Conservation (phyloP, 768 basidiomycete species). For the Amanita phalloides region DNA sequence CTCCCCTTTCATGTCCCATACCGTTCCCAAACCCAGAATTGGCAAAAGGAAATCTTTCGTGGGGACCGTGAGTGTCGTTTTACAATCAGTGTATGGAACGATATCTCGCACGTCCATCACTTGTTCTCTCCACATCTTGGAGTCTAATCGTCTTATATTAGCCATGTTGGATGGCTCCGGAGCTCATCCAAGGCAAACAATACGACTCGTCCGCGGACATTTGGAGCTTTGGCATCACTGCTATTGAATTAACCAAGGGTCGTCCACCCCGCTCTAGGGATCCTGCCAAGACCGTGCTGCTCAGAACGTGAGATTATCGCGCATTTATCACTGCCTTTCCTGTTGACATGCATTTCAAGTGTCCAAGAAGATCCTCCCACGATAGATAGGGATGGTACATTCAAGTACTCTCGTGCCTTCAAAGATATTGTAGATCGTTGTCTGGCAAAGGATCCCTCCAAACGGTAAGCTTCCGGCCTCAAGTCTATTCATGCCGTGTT, state of each 20-base stretch:
- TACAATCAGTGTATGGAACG: neutral
- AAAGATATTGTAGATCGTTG: slow-evolving; percentile 79
- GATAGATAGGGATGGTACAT: slow-evolving; percentile 58
- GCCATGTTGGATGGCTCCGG: slow-evolving; percentile 98
- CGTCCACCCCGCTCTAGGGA: slow-evolving; percentile 78
- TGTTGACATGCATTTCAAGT: slow-evolving; percentile 19
- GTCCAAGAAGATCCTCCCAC: slow-evolving; percentile 73
- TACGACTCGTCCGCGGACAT: slow-evolving; percentile 89
- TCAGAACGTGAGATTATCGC: slow-evolving; percentile 46
- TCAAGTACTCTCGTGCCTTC: slow-evolving; percentile 73
- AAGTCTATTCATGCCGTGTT: neutral
- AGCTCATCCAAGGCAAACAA: slow-evolving; percentile 73
- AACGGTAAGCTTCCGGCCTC: slow-evolving; percentile 37
- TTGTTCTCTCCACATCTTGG: neutral
- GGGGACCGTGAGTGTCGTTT: slow-evolving; percentile 53
- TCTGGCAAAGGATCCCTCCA: slow-evolving; percentile 73
- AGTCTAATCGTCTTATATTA: slow-evolving; percentile 12
- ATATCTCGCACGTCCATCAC: neutral
- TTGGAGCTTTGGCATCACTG: slow-evolving; percentile 96
- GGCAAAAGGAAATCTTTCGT: slow-evolving; percentile 90
- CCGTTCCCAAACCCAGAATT: slow-evolving; percentile 30
- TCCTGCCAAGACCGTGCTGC: slow-evolving; percentile 59
- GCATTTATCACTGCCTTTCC: neutral
- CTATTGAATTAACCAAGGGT: slow-evolving; percentile 81
- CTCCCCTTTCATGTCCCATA: neutral